These are phyloP conservation scores for Fusarium brevicatenulatum DNA, from an alignment of 2,329 filamentous ascomycete genomes.

Conservation along the genomic window DNA sequence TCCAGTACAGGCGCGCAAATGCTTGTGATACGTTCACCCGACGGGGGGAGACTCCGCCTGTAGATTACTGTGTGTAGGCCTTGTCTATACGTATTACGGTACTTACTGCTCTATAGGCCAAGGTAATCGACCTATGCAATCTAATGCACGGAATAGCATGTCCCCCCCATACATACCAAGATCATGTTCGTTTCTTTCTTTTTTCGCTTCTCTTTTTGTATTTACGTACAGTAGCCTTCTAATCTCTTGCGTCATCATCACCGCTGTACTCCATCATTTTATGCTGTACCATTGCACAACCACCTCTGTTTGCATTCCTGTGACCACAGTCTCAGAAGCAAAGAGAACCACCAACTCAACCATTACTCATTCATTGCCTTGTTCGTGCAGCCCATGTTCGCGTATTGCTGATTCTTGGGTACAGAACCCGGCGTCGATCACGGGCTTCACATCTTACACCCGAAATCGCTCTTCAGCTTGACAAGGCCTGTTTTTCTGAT, in stretches of 20 bases:
- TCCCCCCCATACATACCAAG: background rate
- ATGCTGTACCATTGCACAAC: background rate
- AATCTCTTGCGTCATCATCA: constrained; percentile 10
- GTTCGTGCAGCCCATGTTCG: background rate
- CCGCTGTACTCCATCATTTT: background rate
- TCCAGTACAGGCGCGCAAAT: background rate
- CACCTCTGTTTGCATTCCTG: constrained; percentile 12
- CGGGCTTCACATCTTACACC: background rate
- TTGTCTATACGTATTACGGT: background rate
- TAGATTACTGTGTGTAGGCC: background rate
- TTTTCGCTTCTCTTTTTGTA: constrained; percentile 7
- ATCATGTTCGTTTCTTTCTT: background rate
- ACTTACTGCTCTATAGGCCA: background rate
- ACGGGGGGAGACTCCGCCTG: background rate
- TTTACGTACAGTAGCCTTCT: background rate
- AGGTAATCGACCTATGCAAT: background rate
- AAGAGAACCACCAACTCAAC: background rate
- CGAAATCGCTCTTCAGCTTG: background rate
- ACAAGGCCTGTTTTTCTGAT: background rate
- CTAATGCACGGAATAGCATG: background rate
- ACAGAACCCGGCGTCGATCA: constrained; percentile 1
- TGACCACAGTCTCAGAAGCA: background rate
- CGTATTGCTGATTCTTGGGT: background rate
- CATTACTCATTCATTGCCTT: background rate
- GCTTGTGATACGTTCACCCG: background rate